Percentiles rank a stretch among this genome's conserved stretches.
Evolutionary conservation across 139 green algal genomes (phyloP).

Genomic region (Chlamydomonas incerta): DNA sequence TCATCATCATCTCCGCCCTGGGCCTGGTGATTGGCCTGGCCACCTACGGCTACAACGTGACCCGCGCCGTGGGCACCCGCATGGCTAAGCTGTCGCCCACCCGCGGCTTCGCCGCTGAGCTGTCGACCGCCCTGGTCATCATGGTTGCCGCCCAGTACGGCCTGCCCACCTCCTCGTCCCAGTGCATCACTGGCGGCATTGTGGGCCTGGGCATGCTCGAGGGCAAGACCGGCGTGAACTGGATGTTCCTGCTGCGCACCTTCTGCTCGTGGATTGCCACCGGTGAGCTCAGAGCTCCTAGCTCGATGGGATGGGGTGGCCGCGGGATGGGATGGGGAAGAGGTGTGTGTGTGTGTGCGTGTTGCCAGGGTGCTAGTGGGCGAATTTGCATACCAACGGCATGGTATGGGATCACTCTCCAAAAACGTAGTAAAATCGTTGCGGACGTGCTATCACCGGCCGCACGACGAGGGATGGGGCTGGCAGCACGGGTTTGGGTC

Average conservation of each 20-base stretch:
- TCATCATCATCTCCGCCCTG: slow-evolving; percentile 61
- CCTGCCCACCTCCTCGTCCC: slow-evolving; percentile 2
- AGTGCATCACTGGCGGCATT: slow-evolving; percentile 47
- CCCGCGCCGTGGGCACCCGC: slow-evolving; percentile 63
- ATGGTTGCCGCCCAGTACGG: slow-evolving; percentile 53
- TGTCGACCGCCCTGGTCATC: slow-evolving; percentile 72
- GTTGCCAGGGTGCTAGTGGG: too few relatives aligned
- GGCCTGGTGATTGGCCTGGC: slow-evolving; percentile 73
- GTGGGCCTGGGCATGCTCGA: slow-evolving; percentile 64
- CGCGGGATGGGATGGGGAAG: too few relatives aligned
- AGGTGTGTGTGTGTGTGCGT: too few relatives aligned
- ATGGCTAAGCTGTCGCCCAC: slow-evolving; percentile 73
- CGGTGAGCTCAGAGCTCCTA: too few relatives aligned
- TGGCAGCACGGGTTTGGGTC: too few relatives aligned
- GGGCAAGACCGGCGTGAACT: slow-evolving; percentile 66
- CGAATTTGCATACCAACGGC: too few relatives aligned
- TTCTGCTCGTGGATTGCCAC: slow-evolving; percentile 54
- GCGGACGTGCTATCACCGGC: too few relatives aligned
- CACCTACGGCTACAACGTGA: slow-evolving; percentile 81
- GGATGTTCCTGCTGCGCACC: slow-evolving; percentile 53
- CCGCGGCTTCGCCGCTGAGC: slow-evolving; percentile 76
- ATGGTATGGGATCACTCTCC: too few relatives aligned
- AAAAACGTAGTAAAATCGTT: too few relatives aligned
- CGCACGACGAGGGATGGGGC: too few relatives aligned
- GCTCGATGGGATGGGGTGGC: too few relatives aligned